Base-by-base conservation (phyloP, 208 protist genomes). In the Acanthamoeba healyi region DNA sequence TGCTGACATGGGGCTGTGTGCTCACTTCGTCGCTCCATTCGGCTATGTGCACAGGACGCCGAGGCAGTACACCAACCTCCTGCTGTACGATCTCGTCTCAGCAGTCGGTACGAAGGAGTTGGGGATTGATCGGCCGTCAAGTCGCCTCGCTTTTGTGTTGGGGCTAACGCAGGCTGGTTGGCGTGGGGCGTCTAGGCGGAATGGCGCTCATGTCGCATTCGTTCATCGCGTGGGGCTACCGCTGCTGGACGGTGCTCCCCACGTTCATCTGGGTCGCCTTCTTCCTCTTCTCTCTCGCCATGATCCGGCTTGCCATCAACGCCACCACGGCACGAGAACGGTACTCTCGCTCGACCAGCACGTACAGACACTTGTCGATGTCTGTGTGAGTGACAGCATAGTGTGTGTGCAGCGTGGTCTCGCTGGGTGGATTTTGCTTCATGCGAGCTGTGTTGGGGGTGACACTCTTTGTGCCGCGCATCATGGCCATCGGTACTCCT, bases 211-310 rank as follows among this genome's bases (percentile, higher is more conserved):
- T 81, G 65, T 74, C 89, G 5, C 65, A 82, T 32, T 93, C 89
- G 12, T 93, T 93, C 89, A 81, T 93, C 32, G 36, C 67, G 6
- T 81, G 70, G 40, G 89, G 89, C 63, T 93, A 93, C 49, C 89
- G 89, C 40, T 93, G 89, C 36, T 93, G 89, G 89, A 74, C 89
- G 5, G 29, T 38, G 12, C 36, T 82, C 0, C 63, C 89, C 22
- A 40, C 29, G 19, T 38, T 61, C 44, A 4, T 93, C 6, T 93
- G 44, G 46, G 58, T 65, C 22, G 40, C 15, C 17, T 93, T 93
- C 42, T 51, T 93, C 22, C 58, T 93, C 89, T 93, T 82, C 32
- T 74, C 89, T n/a, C 61, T 82, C 61, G 15, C 4, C 44, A 93
- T 81, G n/a, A 51, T 93, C 42, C 17, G 38, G 26, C 29, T 84